phyloP scores from a whole-genome alignment of 352 stramenopile genomes.

The Phytophthora aleatoria region DNA sequence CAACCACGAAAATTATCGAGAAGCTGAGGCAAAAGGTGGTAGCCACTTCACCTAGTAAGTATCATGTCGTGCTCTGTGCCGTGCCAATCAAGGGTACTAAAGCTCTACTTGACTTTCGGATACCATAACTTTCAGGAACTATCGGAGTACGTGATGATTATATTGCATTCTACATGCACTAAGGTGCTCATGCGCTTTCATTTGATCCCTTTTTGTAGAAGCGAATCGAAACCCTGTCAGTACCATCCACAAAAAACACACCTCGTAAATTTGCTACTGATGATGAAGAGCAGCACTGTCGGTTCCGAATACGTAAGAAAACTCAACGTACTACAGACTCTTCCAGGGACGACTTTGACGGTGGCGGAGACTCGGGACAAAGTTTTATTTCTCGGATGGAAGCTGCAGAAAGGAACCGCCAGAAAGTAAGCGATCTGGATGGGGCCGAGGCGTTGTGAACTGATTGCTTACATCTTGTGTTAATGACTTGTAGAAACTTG shows the following conservation, averaged over 20 bases:
- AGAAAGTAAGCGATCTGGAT: slow-evolving; percentile 51
- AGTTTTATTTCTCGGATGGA: slow-evolving; percentile 82
- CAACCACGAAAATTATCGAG: slow-evolving; percentile 46
- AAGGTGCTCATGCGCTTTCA: background rate
- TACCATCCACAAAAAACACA: slow-evolving; percentile 46
- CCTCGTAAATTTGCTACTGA: slow-evolving; percentile 67
- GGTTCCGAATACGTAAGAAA: slow-evolving; percentile 53
- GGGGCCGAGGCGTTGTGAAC: background rate
- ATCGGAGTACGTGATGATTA: slow-evolving; percentile 28
- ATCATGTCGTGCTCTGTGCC: slow-evolving; percentile 2
- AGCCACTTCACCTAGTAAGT: slow-evolving; percentile 47
- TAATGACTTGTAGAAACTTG: slow-evolving; percentile 55
- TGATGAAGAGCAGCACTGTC: slow-evolving; percentile 76
- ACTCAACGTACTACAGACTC: slow-evolving; percentile 19
- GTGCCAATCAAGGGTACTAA: background rate
- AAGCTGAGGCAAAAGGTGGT: slow-evolving; percentile 58
- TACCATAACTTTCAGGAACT: slow-evolving; percentile 16
- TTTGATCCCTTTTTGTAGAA: slow-evolving; percentile 42
- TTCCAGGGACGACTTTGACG: slow-evolving; percentile 39
- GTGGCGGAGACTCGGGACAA: slow-evolving; percentile 25
- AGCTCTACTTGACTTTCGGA: background rate
- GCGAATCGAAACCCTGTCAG: slow-evolving; percentile 64
- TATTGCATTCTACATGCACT: background rate
- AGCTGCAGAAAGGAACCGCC: slow-evolving; percentile 73
- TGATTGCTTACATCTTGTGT: slow-evolving; percentile 6